Evolutionary conservation across 2,329 filamentous ascomycete genomes (phyloP), one percentile per base, ranked within the genome.

Genomic region (Pseudogymnoascus sp.): DNA sequence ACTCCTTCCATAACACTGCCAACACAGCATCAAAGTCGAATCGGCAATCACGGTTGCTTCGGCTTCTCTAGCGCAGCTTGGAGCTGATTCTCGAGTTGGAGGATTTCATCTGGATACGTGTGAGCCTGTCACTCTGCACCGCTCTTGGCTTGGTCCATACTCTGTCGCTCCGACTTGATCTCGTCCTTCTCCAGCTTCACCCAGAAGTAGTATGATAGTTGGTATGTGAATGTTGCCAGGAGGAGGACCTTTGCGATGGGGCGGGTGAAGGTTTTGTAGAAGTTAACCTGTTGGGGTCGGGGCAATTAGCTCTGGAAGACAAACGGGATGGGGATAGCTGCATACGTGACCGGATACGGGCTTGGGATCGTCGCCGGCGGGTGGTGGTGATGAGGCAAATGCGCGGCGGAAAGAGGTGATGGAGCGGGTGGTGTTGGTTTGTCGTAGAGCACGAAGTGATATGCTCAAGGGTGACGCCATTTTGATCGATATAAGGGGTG

Each of bases 141-240:
- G 19, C 13, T 35, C 38, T 33, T 57, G 50, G 21, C 6, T 28
- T 15, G 40, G 17, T 23, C 71, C 78, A 64, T 70, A 87, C 86
- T 81, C 68, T 82, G 76, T 68, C 83, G 83, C 50, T 85, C 79
- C 19, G 78, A 77, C 71, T 82, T 85, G 64, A 83, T 78, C 76
- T 95, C 90, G 62, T 90, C 81, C 35, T 83, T 82, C 74, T 93
- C 90, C 61, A 93, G 79, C 75, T 87, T 90, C 38, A 84, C 73
- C 90, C 90, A 95, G 13, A 77, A 78, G 78, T 84, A 91, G 76
- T 93, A 93, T 13, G 82, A 76, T n/a, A 89, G 70, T 76, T 95
- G 90, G 74, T 93, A 95, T 1, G 87, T 88, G 71, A 91, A 86
- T 63, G 92, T 82, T 62, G 90, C 89, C 71, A 89, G 82, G 38